Evolutionary conservation across 78 protist genomes (phyloP).

Genomic region (Cavenderia fasciculata): DNA sequence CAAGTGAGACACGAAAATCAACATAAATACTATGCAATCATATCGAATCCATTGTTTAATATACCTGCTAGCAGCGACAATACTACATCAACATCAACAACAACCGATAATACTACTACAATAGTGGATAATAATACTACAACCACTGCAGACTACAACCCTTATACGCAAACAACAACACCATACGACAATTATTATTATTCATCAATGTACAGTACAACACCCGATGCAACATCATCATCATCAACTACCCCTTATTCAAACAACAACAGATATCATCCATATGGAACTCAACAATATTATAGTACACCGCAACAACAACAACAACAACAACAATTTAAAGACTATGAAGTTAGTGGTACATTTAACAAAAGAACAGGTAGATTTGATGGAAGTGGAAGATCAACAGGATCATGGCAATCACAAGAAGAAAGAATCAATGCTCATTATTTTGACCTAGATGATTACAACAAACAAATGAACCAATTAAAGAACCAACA

Average conservation of each 20-base stretch:
- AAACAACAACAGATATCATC: conserved; percentile 23
- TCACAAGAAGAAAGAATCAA: not conserved
- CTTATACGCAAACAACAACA: not conserved
- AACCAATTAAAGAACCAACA: not conserved
- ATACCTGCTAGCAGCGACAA: not conserved
- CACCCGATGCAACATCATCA: not conserved
- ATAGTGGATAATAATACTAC: no score
- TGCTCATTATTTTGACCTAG: conserved; percentile 6
- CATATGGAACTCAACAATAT: not conserved
- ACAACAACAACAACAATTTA: conserved; percentile 4
- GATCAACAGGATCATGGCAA: not conserved
- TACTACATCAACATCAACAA: not conserved
- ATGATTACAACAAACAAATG: not conserved
- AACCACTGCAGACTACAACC: no score
- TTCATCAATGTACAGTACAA: no score
- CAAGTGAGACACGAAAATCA: not conserved
- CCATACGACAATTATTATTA: no score
- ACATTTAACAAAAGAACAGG: conserved; percentile 1
- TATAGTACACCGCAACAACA: not conserved
- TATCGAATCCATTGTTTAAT: not conserved
- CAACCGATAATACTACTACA: not conserved
- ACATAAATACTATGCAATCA: conserved; percentile 2
- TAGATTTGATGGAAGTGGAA: conserved; percentile 4
- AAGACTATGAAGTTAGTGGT: conserved; percentile 12
- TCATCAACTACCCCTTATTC: not conserved